phyloP scores from a whole-genome alignment of 2,329 filamentous ascomycete genomes.

The Talaromyces sp. region DNA sequence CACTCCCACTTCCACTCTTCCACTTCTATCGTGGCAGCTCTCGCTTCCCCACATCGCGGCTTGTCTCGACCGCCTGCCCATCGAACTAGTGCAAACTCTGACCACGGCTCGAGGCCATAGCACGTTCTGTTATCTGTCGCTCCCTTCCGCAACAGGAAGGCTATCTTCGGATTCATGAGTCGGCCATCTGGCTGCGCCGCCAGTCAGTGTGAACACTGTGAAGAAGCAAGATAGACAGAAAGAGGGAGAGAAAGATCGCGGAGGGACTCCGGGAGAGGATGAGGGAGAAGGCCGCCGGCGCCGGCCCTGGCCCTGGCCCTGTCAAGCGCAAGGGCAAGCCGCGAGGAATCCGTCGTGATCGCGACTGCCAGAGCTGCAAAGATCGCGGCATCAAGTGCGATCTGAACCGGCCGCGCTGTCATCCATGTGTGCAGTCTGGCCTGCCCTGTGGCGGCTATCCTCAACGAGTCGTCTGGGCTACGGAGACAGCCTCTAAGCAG shows the following conservation, averaged over 20 bases:
- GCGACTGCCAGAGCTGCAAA: conserved; percentile 22
- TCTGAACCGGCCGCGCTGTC: conserved; percentile 23
- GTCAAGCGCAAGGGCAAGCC: conserved; percentile 16
- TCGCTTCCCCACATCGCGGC: not conserved
- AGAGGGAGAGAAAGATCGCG: not conserved
- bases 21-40: not conserved
- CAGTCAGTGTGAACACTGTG: not conserved
- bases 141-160: not conserved
- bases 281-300: conserved; percentile 2
- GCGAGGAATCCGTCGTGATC: conserved; percentile 24
- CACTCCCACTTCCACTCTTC: too few species aligned
- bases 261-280: conserved; percentile 3
- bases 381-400: conserved; percentile 23
- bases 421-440: conserved; percentile 17
- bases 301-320: not conserved
- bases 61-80: not conserved
- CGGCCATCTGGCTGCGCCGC: not conserved
- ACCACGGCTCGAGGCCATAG: not conserved
- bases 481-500: conserved; percentile 8
- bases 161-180: not conserved
- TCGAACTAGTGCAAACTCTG: not conserved
- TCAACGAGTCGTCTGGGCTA: conserved; percentile 21
- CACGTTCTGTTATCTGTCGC: not conserved
- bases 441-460: conserved; percentile 20
- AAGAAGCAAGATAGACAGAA: not conserved